phyloP scores from a whole-genome alignment of 176 grass and related monocot species.

The Calamus simplicifolius region DNA sequence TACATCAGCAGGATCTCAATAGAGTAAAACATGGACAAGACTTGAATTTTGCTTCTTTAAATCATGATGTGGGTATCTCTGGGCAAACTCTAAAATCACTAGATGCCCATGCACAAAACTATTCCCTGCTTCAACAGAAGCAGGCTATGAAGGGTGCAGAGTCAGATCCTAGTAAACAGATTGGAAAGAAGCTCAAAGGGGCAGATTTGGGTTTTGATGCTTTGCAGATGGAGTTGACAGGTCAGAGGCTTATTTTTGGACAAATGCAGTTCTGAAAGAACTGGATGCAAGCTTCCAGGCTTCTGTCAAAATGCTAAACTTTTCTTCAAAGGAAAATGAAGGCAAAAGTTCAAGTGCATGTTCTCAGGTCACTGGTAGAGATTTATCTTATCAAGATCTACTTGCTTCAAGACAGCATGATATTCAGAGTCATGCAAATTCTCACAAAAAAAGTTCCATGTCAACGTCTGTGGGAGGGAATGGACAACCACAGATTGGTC shows the following conservation, averaged over 20 bases:
- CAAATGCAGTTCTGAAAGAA: constrained; percentile 23
- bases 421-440: constrained; percentile 36
- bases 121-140: constrained; percentile 73
- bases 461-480: constrained; percentile 19
- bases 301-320: constrained; percentile 67
- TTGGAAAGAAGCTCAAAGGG: constrained; percentile 52
- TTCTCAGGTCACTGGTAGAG: constrained; percentile 40
- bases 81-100: constrained; percentile 36
- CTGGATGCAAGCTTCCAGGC: not conserved
- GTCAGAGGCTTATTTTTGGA: constrained; percentile 51
- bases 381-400: constrained; percentile 26
- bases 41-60: constrained; percentile 20
- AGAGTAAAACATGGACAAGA: constrained; percentile 37
- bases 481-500: constrained; percentile 54
- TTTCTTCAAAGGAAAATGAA: constrained; percentile 58
- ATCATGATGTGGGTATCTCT: constrained; percentile 40
- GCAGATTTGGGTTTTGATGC: constrained; percentile 45
- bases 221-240: constrained; percentile 47
- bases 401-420: constrained; percentile 25
- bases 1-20: constrained; percentile 45
- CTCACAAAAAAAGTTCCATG: constrained; percentile 26
- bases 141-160: constrained; percentile 53
- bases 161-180: constrained; percentile 39
- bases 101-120: constrained; percentile 67
- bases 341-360: constrained; percentile 30